Evolutionary conservation across 2,329 filamentous ascomycete genomes (phyloP).

Genomic region (Penicillium carneum): DNA sequence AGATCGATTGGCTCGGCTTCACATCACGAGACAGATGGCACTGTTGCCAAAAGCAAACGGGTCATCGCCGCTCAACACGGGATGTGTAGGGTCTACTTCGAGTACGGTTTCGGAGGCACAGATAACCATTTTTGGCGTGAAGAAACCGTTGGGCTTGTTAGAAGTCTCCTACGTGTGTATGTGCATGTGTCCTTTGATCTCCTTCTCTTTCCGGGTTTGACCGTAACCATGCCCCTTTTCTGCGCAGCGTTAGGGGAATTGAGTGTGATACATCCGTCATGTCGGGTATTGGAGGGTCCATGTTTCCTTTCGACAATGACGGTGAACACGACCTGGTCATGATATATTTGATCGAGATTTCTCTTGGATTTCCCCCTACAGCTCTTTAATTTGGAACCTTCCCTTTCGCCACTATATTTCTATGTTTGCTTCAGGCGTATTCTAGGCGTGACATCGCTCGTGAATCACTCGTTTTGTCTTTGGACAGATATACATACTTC

Average conservation of each 20-base stretch:
- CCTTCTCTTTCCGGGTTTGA: conserved; percentile 25
- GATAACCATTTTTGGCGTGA: conserved; percentile 6
- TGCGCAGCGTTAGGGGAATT: conserved; percentile 19
- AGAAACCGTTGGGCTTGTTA: background rate
- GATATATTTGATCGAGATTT: conserved; percentile 27
- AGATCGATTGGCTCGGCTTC: conserved; percentile 25
- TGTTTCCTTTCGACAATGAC: conserved; percentile 14
- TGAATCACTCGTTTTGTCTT: conserved; percentile 4
- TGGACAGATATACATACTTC: conserved; percentile 8
- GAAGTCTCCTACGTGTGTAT: conserved; percentile 2
- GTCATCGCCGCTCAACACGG: conserved; percentile 23
- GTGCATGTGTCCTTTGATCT: conserved; percentile 22
- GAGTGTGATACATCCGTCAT: conserved; percentile 19
- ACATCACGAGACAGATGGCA: conserved; percentile 32
- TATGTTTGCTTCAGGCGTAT: background rate
- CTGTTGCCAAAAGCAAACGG: conserved; percentile 21
- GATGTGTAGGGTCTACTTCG: conserved; percentile 10
- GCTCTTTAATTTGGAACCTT: conserved; percentile 8
- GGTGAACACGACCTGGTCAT: conserved; percentile 16
- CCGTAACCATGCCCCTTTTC: conserved; percentile 19
- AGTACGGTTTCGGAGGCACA: conserved; percentile 8
- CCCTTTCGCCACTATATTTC: conserved; percentile 4
- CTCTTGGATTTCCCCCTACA: conserved; percentile 1
- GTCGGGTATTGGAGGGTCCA: conserved; percentile 31
- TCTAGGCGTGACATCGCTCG: background rate